Evolutionary conservation across 2,329 filamentous ascomycete species (phyloP).

Genomic region (Stagonosporopsis cucurbitacearum): DNA sequence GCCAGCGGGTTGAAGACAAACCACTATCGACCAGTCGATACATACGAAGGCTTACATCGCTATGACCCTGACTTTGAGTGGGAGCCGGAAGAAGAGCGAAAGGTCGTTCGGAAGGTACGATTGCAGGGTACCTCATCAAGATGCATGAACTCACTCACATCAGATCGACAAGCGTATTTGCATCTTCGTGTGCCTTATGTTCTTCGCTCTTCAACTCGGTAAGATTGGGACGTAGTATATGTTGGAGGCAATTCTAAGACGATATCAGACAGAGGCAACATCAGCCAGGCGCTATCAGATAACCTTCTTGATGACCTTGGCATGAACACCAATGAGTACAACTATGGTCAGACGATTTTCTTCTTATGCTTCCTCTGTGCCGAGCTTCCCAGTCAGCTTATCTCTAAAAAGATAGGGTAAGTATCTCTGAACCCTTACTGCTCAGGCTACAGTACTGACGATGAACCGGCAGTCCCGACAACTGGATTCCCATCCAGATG

Average conservation of each 20-base stretch:
- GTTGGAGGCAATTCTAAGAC: background rate
- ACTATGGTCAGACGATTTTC: conserved; percentile 63
- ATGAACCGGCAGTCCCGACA: conserved; percentile 50
- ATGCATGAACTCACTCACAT: background rate
- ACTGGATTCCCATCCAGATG: conserved; percentile 52
- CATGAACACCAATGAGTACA: conserved; percentile 49
- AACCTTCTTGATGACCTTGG: conserved; percentile 43
- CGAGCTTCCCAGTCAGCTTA: conserved; percentile 55
- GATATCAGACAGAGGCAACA: conserved; percentile 52
- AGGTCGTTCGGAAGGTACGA: conserved; percentile 60
- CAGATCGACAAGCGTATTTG: conserved; percentile 61
- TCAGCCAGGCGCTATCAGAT: conserved; percentile 47
- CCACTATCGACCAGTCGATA: conserved; percentile 59
- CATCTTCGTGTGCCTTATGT: conserved; percentile 60
- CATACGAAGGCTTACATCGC: conserved; percentile 65
- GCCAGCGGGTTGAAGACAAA: conserved; percentile 42
- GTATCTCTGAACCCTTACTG: no score
- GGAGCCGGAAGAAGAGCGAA: conserved; percentile 63
- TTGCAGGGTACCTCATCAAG: background rate
- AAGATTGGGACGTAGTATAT: background rate
- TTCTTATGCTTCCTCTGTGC: conserved; percentile 77
- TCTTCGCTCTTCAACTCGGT: conserved; percentile 52
- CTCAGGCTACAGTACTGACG: no score
- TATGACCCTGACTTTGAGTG: conserved; percentile 65
- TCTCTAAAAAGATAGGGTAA: conserved; percentile 49